Conservation (phyloP, 192 early-diverging fungal genomes). For the Backusella westeae region DNA sequence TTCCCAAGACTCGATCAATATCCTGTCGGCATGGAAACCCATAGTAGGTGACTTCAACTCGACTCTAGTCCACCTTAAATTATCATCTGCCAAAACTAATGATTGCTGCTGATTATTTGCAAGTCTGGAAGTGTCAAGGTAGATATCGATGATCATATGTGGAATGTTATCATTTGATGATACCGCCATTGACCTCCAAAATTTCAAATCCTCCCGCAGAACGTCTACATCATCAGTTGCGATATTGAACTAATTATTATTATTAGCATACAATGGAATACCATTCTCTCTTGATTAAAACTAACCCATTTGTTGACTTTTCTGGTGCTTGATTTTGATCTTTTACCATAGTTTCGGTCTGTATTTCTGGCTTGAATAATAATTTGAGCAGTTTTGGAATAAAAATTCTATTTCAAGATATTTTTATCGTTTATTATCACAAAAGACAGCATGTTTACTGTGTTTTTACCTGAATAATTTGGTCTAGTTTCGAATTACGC, state of each 20-base stretch:
- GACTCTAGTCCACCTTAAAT: slow-evolving; percentile 3
- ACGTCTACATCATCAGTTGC: slow-evolving; percentile 75
- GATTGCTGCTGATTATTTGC: slow-evolving; percentile 5
- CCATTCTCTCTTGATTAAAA: neutral
- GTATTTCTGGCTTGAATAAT: slow-evolving; percentile 62
- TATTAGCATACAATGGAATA: neutral
- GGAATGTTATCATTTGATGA: slow-evolving; percentile 43
- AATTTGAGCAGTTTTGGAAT: slow-evolving; percentile 74
- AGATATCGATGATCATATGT: slow-evolving; percentile 83
- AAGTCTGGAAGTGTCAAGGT: slow-evolving; percentile 68
- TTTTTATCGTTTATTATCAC: neutral
- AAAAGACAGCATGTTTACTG: neutral
- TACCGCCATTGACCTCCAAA: slow-evolving; percentile 67
- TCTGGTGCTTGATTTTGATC: slow-evolving; percentile 18
- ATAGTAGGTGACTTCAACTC: neutral
- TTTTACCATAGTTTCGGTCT: slow-evolving; percentile 22
- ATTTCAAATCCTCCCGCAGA: slow-evolving; percentile 73
- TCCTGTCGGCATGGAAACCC: neutral
- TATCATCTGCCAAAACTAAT: slow-evolving; percentile 9
- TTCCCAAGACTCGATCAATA: slow-evolving; percentile 14
- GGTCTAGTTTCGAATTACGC: slow-evolving; percentile 52
- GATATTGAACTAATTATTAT: slow-evolving; percentile 75
- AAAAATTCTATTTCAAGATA: slow-evolving; percentile 55
- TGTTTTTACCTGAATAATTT: slow-evolving; percentile 52
- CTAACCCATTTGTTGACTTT: slow-evolving; percentile 69